Conservation (phyloP, 805 yeast species). For the Kuraishia piskuri region DNA sequence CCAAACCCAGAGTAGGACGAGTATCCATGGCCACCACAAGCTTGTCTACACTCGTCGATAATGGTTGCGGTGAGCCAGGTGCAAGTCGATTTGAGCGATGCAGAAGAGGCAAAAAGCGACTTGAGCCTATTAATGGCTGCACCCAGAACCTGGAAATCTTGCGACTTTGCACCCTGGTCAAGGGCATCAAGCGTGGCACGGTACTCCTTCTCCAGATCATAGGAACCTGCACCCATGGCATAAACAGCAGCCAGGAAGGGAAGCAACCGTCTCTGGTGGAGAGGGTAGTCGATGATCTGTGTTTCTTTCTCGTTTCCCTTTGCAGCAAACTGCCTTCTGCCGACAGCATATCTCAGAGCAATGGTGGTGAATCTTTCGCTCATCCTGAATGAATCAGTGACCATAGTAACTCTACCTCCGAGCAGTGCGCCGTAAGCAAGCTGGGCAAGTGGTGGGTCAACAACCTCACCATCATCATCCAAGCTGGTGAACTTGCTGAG, state of each 20-base stretch:
- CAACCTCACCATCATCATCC: constrained; percentile 57
- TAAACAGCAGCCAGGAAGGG: constrained; percentile 80
- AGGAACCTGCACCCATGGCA: constrained; percentile 66
- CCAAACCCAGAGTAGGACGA: constrained; percentile 90
- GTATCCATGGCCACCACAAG: constrained; percentile 96
- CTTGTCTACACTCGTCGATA: constrained; percentile 85
- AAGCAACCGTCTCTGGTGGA: constrained; percentile 80
- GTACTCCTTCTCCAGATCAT: constrained; percentile 47
- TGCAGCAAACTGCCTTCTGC: constrained; percentile 74
- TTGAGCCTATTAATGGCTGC: constrained; percentile 55
- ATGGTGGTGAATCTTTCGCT: constrained; percentile 75
- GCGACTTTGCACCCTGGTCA: constrained; percentile 42
- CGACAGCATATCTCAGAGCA: constrained; percentile 83
- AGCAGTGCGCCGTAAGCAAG: constrained; percentile 81
- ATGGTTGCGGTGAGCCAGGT: constrained; percentile 79
- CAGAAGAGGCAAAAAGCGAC: constrained; percentile 74
- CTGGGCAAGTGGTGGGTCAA: constrained; percentile 79
- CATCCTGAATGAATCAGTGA: constrained; percentile 72
- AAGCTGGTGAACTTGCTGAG: constrained; percentile 73
- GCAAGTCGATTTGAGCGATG: constrained; percentile 79
- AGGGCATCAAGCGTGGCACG: constrained; percentile 40
- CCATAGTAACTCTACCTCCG: constrained; percentile 89
- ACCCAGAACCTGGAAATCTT: constrained; percentile 34
- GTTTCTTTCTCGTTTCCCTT: constrained; percentile 44
- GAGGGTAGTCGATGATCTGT: constrained; percentile 76